phyloP scores from a whole-genome alignment of 2,329 filamentous ascomycete genomes.

The Fusarium incarnatum region DNA sequence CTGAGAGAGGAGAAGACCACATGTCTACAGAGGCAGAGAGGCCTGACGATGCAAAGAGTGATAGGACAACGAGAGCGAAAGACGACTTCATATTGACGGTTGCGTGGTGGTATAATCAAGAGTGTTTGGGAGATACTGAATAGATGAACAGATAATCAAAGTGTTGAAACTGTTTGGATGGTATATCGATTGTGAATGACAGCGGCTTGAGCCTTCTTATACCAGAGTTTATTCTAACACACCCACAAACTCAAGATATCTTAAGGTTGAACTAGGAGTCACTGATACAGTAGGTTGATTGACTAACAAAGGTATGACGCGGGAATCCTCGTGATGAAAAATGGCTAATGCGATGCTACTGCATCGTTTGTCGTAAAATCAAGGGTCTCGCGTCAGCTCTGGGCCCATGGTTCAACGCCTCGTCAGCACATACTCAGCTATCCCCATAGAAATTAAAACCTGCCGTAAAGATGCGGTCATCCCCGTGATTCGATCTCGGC shows the following conservation, averaged over 20 bases:
- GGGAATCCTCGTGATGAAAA: slow-evolving; percentile 27
- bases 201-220: slow-evolving; percentile 30
- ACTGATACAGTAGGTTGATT: not conserved
- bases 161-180: not conserved
- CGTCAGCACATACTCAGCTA: slow-evolving; percentile 12
- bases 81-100: slow-evolving; percentile 35
- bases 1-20: slow-evolving; percentile 36
- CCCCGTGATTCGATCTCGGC: slow-evolving; percentile 30
- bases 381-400: slow-evolving; percentile 24
- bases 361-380: slow-evolving; percentile 15
- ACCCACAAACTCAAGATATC: not conserved
- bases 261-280: not conserved
- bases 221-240: slow-evolving; percentile 7
- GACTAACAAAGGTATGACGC: slow-evolving; percentile 28
- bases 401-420: not conserved
- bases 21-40: slow-evolving; percentile 41
- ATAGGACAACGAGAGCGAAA: slow-evolving; percentile 16
- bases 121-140: not conserved
- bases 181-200: slow-evolving; percentile 2
- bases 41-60: slow-evolving; percentile 24
- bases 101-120: not conserved
- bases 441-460: not conserved
- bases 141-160: not conserved
- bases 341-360: slow-evolving; percentile 28
- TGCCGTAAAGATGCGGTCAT: slow-evolving; percentile 9